Evolutionary conservation across 768 basidiomycete species (phyloP).

Genomic region (Pisolithus albus): DNA sequence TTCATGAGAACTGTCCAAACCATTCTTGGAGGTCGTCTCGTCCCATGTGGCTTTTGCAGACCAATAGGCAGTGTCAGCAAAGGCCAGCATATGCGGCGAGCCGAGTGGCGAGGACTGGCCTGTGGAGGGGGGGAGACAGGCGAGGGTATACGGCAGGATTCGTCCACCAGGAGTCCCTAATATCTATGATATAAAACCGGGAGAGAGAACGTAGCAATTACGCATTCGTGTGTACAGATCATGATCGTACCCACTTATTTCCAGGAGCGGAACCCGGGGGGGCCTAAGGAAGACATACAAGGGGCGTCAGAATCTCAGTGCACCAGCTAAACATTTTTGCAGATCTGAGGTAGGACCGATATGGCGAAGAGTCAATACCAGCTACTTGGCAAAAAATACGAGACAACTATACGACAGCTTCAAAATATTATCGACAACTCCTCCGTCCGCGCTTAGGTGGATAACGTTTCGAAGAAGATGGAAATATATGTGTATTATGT

Average conservation of each 20-base stretch:
- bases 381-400: constrained; percentile 17
- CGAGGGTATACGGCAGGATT: constrained; percentile 14
- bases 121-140: constrained; percentile 17
- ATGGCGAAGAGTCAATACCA: constrained; percentile 25
- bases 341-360: constrained; percentile 30
- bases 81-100: constrained; percentile 25
- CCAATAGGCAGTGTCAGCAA: constrained; percentile 20
- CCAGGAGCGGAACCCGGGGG: constrained; percentile 35
- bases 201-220: constrained; percentile 32
- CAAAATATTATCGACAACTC: constrained; percentile 15
- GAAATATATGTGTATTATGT: constrained; percentile 40
- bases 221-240: constrained; percentile 30
- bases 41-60: constrained; percentile 32
- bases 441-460: constrained; percentile 16
- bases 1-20: constrained; percentile 32
- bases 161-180: constrained; percentile 12
- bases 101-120: constrained; percentile 2
- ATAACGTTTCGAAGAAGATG: constrained; percentile 26
- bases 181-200: constrained; percentile 23
- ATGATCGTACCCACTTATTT: constrained; percentile 33
- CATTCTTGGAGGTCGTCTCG: constrained; percentile 31
- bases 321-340: constrained; percentile 28
- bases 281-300: constrained; percentile 31
- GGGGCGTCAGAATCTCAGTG: constrained; percentile 29
- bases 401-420: constrained; percentile 20